Percentiles rank a stretch among this genome's conserved stretches.
phyloP scores from a whole-genome alignment of 495 filamentous ascomycete species.

The Podospora fimiseda region DNA sequence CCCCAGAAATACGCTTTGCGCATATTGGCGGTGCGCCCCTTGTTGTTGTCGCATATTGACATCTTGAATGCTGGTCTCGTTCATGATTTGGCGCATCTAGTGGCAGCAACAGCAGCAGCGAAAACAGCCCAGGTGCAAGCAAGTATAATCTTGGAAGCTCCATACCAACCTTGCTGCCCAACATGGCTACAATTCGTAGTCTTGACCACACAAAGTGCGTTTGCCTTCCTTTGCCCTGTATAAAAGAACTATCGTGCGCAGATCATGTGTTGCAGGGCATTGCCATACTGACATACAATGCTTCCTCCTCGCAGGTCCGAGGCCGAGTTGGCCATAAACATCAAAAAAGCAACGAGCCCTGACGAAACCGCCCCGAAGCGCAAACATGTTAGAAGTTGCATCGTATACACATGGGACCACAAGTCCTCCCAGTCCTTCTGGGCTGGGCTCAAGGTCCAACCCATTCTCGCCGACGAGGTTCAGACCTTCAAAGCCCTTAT shows the following conservation, averaged over 20 bases:
- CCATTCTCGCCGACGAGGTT: constrained; percentile 89
- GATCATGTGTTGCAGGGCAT: background rate
- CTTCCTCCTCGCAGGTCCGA: constrained; percentile 72
- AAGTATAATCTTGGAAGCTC: constrained; percentile 12
- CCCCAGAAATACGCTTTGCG: background rate
- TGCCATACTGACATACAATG: constrained; percentile 17
- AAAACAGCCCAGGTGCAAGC: background rate
- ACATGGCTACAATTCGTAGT: constrained; percentile 42
- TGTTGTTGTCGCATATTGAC: background rate
- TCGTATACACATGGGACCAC: constrained; percentile 99
- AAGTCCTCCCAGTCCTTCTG: constrained; percentile 95
- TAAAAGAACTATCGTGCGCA: background rate
- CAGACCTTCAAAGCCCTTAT: constrained; percentile 92
- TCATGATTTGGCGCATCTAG: background rate
- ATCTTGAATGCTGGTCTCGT: background rate
- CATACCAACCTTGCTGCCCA: constrained; percentile 26
- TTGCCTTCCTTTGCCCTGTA: background rate
- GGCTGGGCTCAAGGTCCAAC: constrained; percentile 99
- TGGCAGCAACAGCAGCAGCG: background rate
- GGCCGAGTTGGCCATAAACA: constrained; percentile 88
- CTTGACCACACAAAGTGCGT: constrained; percentile 43
- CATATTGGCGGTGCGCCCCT: background rate
- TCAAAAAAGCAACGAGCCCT: constrained; percentile 91
- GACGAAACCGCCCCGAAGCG: constrained; percentile 96
- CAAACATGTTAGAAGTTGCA: constrained; percentile 96